Percentiles rank a stretch among this genome's conserved stretches.
These are phyloP conservation scores for Hypoxylon sp. DNA, from an alignment of 2,329 filamentous ascomycete genomes.

Conservation along the genomic window DNA sequence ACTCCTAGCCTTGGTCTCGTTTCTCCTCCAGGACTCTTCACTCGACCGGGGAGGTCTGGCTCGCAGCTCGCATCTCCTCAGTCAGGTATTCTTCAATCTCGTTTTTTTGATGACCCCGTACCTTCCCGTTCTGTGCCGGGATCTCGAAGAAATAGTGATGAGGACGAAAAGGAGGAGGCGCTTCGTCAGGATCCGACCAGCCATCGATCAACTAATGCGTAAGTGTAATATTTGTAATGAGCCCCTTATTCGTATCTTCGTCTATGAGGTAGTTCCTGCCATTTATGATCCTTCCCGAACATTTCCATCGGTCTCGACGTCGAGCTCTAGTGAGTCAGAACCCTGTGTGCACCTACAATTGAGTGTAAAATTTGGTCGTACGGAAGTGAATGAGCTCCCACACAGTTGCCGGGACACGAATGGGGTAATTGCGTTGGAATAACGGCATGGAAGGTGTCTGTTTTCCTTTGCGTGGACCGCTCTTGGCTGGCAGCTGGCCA, in stretches of 20 bases:
- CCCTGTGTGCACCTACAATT: background rate
- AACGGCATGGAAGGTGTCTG: background rate
- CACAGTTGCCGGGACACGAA: background rate
- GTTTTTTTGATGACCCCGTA: slow-evolving; percentile 74
- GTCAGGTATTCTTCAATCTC: slow-evolving; percentile 70
- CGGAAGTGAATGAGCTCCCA: background rate
- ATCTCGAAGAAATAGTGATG: slow-evolving; percentile 91
- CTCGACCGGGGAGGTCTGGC: slow-evolving; percentile 80
- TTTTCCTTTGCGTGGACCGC: background rate
- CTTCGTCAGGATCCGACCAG: slow-evolving; percentile 78
- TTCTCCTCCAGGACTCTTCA: slow-evolving; percentile 82
- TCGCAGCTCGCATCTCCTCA: slow-evolving; percentile 86
- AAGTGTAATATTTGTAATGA: slow-evolving; percentile 64
- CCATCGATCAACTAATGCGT: slow-evolving; percentile 83
- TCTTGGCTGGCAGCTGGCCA: background rate
- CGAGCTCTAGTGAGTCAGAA: background rate
- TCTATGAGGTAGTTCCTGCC: slow-evolving; percentile 21
- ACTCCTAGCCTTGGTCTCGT: slow-evolving; percentile 88
- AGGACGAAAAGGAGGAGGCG: slow-evolving; percentile 86
- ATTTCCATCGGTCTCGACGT: background rate
- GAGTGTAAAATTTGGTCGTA: background rate
- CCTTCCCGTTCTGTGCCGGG: slow-evolving; percentile 89
- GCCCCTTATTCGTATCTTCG: background rate
- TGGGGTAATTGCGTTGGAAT: background rate
- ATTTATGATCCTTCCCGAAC: background rate